These are phyloP conservation scores for Lenwebbia sp. DNA, from an alignment of 345 rosid species.

Conservation along the genomic window DNA sequence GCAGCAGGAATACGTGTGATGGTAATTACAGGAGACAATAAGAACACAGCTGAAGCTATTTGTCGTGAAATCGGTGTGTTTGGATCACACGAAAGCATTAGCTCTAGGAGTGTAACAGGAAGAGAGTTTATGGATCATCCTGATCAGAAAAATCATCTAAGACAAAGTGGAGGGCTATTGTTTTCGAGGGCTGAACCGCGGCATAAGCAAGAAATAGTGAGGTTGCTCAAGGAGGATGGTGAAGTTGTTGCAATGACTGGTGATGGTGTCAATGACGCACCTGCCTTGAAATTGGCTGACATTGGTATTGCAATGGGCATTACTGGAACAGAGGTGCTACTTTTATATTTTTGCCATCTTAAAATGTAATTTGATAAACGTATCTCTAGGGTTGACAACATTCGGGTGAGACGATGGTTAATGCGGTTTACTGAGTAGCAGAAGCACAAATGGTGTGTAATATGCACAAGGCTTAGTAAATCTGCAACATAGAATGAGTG, in stretches of 20 bases:
- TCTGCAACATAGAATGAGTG: background rate
- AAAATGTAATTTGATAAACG: background rate
- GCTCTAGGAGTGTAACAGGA: slow-evolving; percentile 71
- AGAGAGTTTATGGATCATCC: slow-evolving; percentile 55
- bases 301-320: slow-evolving; percentile 99
- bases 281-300: slow-evolving; percentile 95
- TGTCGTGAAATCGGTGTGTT: slow-evolving; percentile 95
- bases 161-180: slow-evolving; percentile 69
- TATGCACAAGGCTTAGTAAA: background rate
- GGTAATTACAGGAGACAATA: slow-evolving; percentile 96
- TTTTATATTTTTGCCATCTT: background rate
- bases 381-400: background rate
- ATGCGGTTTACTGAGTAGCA: background rate
- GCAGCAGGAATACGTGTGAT: slow-evolving; percentile 96
- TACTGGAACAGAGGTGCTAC: slow-evolving; percentile 79
- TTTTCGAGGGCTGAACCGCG: slow-evolving; percentile 98
- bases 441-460: background rate
- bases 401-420: background rate
- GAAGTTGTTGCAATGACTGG: slow-evolving; percentile 99
- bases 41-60: slow-evolving; percentile 91
- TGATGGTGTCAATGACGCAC: slow-evolving; percentile 98
- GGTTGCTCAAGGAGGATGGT: slow-evolving; percentile 93
- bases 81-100: slow-evolving; percentile 48
- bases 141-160: slow-evolving; percentile 46
- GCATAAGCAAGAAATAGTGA: slow-evolving; percentile 97